These are phyloP conservation scores for Cladosporium sphaerospermum DNA, from an alignment of 2,329 filamentous ascomycete species.

Conservation along the genomic window DNA sequence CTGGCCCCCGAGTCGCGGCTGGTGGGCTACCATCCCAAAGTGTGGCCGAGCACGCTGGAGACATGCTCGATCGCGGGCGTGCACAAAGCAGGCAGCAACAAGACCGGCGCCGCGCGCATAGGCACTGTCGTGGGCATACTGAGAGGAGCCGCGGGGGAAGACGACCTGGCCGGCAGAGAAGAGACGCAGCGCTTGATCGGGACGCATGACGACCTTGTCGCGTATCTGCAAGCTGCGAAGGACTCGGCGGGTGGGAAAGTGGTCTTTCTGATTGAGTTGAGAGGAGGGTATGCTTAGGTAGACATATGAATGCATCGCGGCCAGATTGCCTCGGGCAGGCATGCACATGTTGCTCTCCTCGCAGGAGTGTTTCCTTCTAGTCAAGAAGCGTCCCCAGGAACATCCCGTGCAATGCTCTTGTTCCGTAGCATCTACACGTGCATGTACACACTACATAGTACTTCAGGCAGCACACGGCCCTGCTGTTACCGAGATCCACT, in stretches of 20 bases:
- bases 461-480: no score
- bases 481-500: no score
- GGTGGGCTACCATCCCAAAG: conserved; percentile 38
- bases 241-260: conserved; percentile 44
- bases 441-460: no score
- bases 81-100: conserved; percentile 53
- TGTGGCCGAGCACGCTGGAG: conserved; percentile 62
- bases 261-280: conserved; percentile 38
- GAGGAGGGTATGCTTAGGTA: conserved; percentile 11
- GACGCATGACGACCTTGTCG: conserved; percentile 63
- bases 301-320: no score
- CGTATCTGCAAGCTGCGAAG: conserved; percentile 60
- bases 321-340: no score
- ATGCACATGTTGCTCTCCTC: no score
- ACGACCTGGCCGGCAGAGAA: conserved; percentile 40
- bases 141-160: conserved; percentile 46
- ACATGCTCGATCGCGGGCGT: conserved; percentile 56
- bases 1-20: conserved; percentile 59
- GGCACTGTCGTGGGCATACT: conserved; percentile 57
- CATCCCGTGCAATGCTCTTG: no score
- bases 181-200: conserved; percentile 62
- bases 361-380: no score
- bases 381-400: no score
- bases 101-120: conserved; percentile 55
- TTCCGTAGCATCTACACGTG: no score